phyloP scores from a whole-genome alignment of 2,329 filamentous ascomycete species.

The Calonectria naviculata region DNA sequence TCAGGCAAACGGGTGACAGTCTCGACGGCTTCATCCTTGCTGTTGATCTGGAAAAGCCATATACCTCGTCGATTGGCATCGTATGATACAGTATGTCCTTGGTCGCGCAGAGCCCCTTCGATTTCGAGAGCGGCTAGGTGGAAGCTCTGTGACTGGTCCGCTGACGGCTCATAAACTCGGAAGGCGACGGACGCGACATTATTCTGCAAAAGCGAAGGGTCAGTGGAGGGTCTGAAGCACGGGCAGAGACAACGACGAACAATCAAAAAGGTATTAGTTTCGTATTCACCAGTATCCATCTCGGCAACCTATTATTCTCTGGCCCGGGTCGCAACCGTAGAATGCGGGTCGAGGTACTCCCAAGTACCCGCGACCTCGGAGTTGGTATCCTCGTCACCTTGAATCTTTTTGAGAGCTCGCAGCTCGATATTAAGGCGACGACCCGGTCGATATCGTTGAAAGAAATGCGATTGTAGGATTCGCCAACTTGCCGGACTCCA shows the following conservation, averaged over 20 bases:
- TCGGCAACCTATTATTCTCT: constrained; percentile 54
- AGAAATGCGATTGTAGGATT: constrained; percentile 32
- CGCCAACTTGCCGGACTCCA: constrained; percentile 49
- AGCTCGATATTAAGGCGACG: constrained; percentile 24
- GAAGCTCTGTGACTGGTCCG: constrained; percentile 56
- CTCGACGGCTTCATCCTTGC: constrained; percentile 51
- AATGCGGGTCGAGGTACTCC: constrained; percentile 39
- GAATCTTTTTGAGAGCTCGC: background rate
- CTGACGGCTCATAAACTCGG: constrained; percentile 64
- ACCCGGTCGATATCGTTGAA: constrained; percentile 29
- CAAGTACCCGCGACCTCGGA: constrained; percentile 30
- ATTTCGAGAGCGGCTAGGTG: constrained; percentile 61
- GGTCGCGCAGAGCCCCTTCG: constrained; percentile 61
- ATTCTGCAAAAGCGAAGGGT: constrained; percentile 53
- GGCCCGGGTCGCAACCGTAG: constrained; percentile 40
- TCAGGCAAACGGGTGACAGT: constrained; percentile 44
- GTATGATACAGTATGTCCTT: constrained; percentile 65
- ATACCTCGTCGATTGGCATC: constrained; percentile 62
- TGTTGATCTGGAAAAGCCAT: constrained; percentile 65
- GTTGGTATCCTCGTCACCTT: constrained; percentile 19
- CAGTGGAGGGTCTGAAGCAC: constrained; percentile 11
- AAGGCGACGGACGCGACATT: constrained; percentile 67
- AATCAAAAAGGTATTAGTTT: constrained; percentile 70
- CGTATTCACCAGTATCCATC: constrained; percentile 73
- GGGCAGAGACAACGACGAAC: constrained; percentile 50